phyloP scores from a whole-genome alignment of 371 early-diverging fungal genomes.

The Syncephalastrum contaminatum region DNA sequence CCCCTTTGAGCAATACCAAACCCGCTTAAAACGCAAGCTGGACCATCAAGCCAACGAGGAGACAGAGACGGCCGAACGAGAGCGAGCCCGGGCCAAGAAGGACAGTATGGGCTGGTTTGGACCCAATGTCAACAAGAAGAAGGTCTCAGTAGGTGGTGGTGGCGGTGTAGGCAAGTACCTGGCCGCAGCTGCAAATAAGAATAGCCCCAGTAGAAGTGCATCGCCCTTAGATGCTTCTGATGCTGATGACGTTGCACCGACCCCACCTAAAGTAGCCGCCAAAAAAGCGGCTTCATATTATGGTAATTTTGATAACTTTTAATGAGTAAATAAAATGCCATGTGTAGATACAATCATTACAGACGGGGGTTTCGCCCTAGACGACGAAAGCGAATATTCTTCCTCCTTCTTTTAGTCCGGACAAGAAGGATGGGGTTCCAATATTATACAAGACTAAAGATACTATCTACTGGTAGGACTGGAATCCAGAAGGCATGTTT shows the following conservation, averaged over 20 bases:
- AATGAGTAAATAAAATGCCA: constrained; percentile 1
- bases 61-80: constrained; percentile 42
- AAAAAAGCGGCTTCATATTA: constrained; percentile 14
- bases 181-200: constrained; percentile 33
- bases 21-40: constrained; percentile 53
- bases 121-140: constrained; percentile 45
- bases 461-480: too few relatives aligned
- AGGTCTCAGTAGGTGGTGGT: constrained; percentile 13
- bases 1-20: constrained; percentile 79
- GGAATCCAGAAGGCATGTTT: too few relatives aligned
- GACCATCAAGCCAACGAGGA: constrained; percentile 44
- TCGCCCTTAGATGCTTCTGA: neutral
- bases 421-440: too few relatives aligned
- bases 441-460: too few relatives aligned
- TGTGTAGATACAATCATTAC: constrained; percentile 2
- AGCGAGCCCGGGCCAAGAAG: constrained; percentile 43
- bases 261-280: constrained; percentile 1
- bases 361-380: neutral
- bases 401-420: too few relatives aligned
- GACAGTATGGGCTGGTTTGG: constrained; percentile 75
- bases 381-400: neutral
- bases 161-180: constrained; percentile 72
- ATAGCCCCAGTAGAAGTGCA: constrained; percentile 1
- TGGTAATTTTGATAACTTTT: constrained; percentile 45
- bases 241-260: constrained; percentile 9